Conservation (phyloP, 2,329 filamentous ascomycete genomes). For the Immersiporthe knoxdaviesiana region DNA sequence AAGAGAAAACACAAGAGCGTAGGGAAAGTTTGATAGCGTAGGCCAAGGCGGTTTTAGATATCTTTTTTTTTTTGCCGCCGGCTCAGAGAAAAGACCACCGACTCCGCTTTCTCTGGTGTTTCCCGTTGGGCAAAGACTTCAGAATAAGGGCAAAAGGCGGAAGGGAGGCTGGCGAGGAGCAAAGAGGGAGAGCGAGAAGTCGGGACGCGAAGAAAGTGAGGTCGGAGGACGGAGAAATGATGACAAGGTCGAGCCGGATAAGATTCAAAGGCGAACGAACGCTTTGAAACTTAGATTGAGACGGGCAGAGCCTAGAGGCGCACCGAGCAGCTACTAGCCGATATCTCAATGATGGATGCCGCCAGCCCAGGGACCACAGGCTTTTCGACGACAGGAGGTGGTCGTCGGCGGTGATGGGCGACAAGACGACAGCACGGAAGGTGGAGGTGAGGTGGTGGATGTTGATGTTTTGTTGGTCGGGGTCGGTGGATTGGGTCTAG, state of each 20-base stretch:
- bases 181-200: background rate
- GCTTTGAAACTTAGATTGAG: constrained; percentile 26
- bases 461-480: constrained; percentile 17
- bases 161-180: constrained; percentile 8
- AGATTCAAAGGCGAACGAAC: constrained; percentile 30
- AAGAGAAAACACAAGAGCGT: constrained; percentile 16
- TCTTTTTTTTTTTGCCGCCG: background rate
- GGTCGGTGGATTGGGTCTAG: constrained; percentile 2
- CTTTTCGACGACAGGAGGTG: constrained; percentile 17
- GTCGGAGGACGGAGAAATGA: constrained; percentile 4
- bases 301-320: constrained; percentile 22
- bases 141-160: background rate
- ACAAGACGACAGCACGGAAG: constrained; percentile 7
- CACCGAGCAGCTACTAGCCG: constrained; percentile 20
- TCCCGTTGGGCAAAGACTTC: constrained; percentile 7
- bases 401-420: constrained; percentile 22
- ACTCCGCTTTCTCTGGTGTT: constrained; percentile 18
- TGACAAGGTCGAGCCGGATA: constrained; percentile 9
- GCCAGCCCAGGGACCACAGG: constrained; percentile 18
- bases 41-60: constrained; percentile 3
- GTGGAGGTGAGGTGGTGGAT: constrained; percentile 16
- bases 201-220: background rate
- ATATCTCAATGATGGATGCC: constrained; percentile 14
- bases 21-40: constrained; percentile 11
- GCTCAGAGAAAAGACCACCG: constrained; percentile 7